A percentile compares a stretch with the other conserved stretches of the same genome.
Conservation (phyloP, 2,329 filamentous ascomycete species). For the Trichophyton benhamiae region DNA sequence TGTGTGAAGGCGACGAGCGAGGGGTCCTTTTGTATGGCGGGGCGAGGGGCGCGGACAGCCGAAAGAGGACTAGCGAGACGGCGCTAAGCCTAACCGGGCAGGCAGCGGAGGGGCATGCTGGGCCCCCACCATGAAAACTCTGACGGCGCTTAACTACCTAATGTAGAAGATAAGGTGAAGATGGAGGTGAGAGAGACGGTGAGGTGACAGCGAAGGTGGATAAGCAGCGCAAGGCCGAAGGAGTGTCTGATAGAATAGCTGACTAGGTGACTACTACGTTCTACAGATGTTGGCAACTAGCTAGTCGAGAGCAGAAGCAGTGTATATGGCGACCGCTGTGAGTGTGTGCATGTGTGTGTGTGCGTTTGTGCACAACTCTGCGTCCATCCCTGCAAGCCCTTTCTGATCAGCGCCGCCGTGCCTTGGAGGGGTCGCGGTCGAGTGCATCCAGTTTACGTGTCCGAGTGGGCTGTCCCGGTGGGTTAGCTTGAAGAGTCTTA, state of each 20-base stretch:
- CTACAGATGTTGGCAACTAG: no score
- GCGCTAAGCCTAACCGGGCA: slow-evolving; percentile 9
- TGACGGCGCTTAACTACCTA: not conserved
- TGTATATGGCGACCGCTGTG: no score
- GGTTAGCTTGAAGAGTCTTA: not conserved
- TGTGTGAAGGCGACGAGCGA: slow-evolving; percentile 27
- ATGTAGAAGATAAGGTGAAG: not conserved
- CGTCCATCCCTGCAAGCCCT: no score
- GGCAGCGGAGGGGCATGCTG: slow-evolving; percentile 18
- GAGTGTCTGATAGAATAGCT: not conserved
- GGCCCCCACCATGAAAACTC: slow-evolving; percentile 19
- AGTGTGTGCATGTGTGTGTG: no score
- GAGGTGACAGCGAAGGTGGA: not conserved
- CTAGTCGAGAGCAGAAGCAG: no score
- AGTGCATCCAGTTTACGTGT: not conserved
- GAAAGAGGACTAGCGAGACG: not conserved
- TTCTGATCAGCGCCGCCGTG: not conserved
- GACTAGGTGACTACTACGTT: no score
- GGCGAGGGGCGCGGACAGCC: slow-evolving; percentile 17
- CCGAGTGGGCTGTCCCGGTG: not conserved
- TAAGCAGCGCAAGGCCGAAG: no score
- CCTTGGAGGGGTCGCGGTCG: not conserved
- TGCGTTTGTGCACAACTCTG: no score
- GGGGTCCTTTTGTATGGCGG: slow-evolving; percentile 38
- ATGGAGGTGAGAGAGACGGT: not conserved